Conservation (phyloP, 345 rosid genomes). For the Leavenworthia alabamica region DNA sequence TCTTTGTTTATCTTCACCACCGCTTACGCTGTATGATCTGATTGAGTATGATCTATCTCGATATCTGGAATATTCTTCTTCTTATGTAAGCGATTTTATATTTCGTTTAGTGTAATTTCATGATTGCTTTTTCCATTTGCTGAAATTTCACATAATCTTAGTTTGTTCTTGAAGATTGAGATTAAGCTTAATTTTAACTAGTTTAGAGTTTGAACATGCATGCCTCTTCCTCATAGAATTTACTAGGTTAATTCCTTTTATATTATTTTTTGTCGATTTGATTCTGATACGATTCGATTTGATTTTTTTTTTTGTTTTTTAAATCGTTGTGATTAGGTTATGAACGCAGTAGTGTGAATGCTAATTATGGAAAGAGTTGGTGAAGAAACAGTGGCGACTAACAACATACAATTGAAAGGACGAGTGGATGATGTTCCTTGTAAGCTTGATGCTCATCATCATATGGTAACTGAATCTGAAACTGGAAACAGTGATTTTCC, state of each 20-base stretch:
- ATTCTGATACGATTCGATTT: conserved; percentile 16
- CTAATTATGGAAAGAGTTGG: conserved; percentile 40
- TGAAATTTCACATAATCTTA: background rate
- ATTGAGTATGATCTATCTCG: conserved; percentile 28
- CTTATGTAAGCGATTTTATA: background rate
- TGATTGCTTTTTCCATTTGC: conserved; percentile 6
- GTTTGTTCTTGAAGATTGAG: background rate
- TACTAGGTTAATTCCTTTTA: background rate
- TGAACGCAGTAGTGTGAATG: conserved; percentile 1
- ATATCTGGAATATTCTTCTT: background rate
- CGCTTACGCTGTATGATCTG: conserved; percentile 13
- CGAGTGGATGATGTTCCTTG: conserved; percentile 34
- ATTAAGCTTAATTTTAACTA: background rate
- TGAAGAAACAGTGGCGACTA: conserved; percentile 37
- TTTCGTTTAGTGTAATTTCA: background rate
- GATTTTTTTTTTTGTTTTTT: conserved; percentile 11
- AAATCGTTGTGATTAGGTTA: conserved; percentile 7
- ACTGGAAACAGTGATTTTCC: conserved; percentile 28
- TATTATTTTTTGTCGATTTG: background rate
- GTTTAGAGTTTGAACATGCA: conserved; percentile 15
- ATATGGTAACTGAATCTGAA: conserved; percentile 31
- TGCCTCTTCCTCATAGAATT: background rate
- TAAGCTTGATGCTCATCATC: conserved; percentile 30
- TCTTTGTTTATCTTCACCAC: conserved; percentile 9
- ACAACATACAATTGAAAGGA: conserved; percentile 23